Evolutionary conservation across 805 yeast genomes (phyloP).

Genomic region (Candida insectalens): DNA sequence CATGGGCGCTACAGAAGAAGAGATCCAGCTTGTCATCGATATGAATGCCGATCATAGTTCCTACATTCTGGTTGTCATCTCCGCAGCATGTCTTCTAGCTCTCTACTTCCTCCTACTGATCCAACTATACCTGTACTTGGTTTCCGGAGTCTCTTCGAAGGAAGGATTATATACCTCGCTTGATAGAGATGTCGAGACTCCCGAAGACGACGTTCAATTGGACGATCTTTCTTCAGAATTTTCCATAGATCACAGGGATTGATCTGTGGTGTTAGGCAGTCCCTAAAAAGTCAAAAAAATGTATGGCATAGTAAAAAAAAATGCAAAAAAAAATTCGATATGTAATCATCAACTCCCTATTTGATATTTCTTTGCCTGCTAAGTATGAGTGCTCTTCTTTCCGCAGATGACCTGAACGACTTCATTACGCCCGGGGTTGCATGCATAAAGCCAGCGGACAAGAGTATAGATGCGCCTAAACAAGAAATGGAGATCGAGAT

Average conservation of each 20-base stretch:
- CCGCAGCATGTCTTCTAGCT: slow-evolving; percentile 65
- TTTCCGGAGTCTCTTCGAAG: neutral
- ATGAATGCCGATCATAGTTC: slow-evolving; percentile 81
- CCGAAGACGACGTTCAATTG: neutral
- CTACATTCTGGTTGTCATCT: slow-evolving; percentile 59
- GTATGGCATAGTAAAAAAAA: neutral
- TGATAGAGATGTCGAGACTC: neutral
- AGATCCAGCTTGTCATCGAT: slow-evolving; percentile 56
- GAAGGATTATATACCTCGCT: neutral
- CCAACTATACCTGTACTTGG: slow-evolving; percentile 50
- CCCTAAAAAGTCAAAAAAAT: no score
- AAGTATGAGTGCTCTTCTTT: slow-evolving; percentile 74
- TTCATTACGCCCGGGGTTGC: slow-evolving; percentile 92
- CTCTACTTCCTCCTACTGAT: slow-evolving; percentile 57
- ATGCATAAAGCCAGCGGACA: slow-evolving; percentile 79
- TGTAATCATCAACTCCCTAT: no score
- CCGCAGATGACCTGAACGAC: slow-evolving; percentile 88
- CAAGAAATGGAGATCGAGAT: slow-evolving; percentile 45
- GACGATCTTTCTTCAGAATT: neutral
- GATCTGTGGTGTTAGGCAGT: no score
- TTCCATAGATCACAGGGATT: no score
- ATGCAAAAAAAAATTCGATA: neutral
- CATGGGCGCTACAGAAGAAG: slow-evolving; percentile 93
- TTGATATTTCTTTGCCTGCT: no score
- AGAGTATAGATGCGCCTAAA: slow-evolving; percentile 8